phyloP scores from a whole-genome alignment of 805 yeast species.

The Kuraishia floccosa region DNA sequence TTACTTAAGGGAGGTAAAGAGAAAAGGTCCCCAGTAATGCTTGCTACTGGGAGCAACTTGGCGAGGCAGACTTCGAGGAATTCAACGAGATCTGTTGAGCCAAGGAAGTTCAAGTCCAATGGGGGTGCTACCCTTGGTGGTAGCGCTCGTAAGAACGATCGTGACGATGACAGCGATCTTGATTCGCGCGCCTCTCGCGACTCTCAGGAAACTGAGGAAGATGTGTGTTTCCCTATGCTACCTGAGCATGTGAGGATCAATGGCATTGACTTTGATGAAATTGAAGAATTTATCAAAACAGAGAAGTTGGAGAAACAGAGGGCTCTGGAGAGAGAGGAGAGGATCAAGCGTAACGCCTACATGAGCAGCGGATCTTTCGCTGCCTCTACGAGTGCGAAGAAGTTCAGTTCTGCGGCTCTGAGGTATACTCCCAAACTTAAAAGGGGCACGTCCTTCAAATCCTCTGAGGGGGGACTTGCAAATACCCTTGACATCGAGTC shows the following conservation, averaged over 20 bases:
- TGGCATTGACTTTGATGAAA: slow-evolving; percentile 86
- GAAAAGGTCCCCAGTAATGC: not conserved
- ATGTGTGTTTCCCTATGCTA: slow-evolving; percentile 92
- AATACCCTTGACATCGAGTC: not conserved
- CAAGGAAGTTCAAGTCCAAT: slow-evolving; percentile 6
- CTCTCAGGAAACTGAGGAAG: slow-evolving; percentile 90
- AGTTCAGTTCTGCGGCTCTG: slow-evolving; percentile 39
- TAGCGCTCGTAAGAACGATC: slow-evolving; percentile 3
- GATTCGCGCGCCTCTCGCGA: slow-evolving; percentile 67
- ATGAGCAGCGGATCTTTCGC: slow-evolving; percentile 10
- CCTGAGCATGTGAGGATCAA: slow-evolving; percentile 47
- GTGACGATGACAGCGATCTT: slow-evolving; percentile 44
- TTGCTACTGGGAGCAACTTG: slow-evolving; percentile 2
- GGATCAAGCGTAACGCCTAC: slow-evolving; percentile 10
- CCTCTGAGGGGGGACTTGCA: not conserved
- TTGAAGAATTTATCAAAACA: slow-evolving; percentile 68
- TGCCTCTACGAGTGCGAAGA: slow-evolving; percentile 23
- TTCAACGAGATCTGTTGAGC: slow-evolving; percentile 16
- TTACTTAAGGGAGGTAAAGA: slow-evolving; percentile 6
- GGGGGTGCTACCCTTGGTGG: slow-evolving; percentile 6
- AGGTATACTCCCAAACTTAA: slow-evolving; percentile 42
- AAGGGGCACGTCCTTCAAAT: not conserved
- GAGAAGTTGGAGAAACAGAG: slow-evolving; percentile 37
- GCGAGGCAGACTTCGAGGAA: slow-evolving; percentile 17
- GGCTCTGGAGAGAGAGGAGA: slow-evolving; percentile 20